Base-by-base conservation (phyloP, 805 yeast genomes). In the Pichia pseudocactophila region DNA sequence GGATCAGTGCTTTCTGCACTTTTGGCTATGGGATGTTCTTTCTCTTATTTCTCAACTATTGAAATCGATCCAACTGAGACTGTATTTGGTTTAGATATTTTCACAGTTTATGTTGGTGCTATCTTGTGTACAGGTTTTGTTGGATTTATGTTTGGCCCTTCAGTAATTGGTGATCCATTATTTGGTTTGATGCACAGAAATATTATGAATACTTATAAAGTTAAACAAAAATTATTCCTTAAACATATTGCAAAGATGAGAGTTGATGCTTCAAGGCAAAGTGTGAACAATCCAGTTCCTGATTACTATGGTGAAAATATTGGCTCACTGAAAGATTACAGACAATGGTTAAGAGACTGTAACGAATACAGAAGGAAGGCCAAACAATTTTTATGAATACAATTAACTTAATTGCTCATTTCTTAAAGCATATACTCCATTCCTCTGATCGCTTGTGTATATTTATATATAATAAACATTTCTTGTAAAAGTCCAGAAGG, bases 281-380 rank as follows among this genome's bases (percentile, higher is more conserved):
- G 88, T 56, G 82, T 88, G 64, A 74, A 84, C 42, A 92, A 90
- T 64, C 97, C 97, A 12, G 95, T 92, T 37, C 96, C 97, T n/a
- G 98, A 92, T 63, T 92, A 88, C 65, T 92, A 92, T 59, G 98
- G 98, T 33, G 98, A 92, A 66, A 85, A 85, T 63, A 89, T 92
- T 48, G 86, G 87, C 41, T 82, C 94, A 41, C 64, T 90, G 57
- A 76, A 76, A 52, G 89, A 78, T 50, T 92, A 92, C 65, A 83
- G 88, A 65, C 92, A 85, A 62, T 92, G 98, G 98, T 71, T 92
- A 55, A 78, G 97, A 56, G 97, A 92, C 62, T 85, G 96, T 57
- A 82, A 86, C 56, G 88, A 95, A 30, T 92, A 82, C 69, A 78
- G 80, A 59, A 78, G 89, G 67, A 87, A 85, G 64, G 74, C 87